Base-by-base conservation (phyloP, 495 filamentous ascomycete genomes). In the Staphylotrichum tortipilum region DNA sequence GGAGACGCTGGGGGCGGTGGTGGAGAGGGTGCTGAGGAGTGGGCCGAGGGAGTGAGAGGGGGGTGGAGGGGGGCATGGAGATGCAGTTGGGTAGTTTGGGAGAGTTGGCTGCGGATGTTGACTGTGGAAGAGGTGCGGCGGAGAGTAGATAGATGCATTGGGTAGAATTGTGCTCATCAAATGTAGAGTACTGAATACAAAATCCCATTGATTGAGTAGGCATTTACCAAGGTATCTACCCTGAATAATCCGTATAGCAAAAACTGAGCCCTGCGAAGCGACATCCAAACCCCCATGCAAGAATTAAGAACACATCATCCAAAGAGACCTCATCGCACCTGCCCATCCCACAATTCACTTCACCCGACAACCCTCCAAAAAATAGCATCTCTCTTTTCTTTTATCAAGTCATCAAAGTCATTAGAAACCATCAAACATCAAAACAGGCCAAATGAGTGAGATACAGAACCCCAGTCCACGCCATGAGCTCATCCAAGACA, bases 21-120 rank as follows among this genome's bases (percentile, higher is more conserved):
- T 54, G 3, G 52, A 38, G 42, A 41, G 48, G 5, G 17, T 57
- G 3, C 21, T 62, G 45, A 29, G 37, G 17, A 44, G 35, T 17
- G 31, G 48, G 17, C 48, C 44, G 15, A 17, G 10, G 22, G 22
- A 22, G 15, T 45, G 23, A 22, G 5, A 12, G 19, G 3, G 14
- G 5, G 11, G 15, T 45, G 23, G n/a, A 3, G 18, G 19, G 3
- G 14, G 5, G 11, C 18, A 7, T 18, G 19, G 23, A 35, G 10
- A 7, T 37, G 15, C 21, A 35, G 14, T 5, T 18, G 2, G 15
- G 15, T 8, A 5, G n/a, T 36, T 28, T 10, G 6, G 18, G 33
- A 17, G 15, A 18, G 6, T 19, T 19, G 34, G 12, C 17, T n/a
- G 0, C 0, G 26, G 6, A 28, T 28, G 2, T 10, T 10, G 10